Base-by-base conservation (phyloP, 352 stramenopile species). In the Hyaloperonospora arabidopsidis region DNA sequence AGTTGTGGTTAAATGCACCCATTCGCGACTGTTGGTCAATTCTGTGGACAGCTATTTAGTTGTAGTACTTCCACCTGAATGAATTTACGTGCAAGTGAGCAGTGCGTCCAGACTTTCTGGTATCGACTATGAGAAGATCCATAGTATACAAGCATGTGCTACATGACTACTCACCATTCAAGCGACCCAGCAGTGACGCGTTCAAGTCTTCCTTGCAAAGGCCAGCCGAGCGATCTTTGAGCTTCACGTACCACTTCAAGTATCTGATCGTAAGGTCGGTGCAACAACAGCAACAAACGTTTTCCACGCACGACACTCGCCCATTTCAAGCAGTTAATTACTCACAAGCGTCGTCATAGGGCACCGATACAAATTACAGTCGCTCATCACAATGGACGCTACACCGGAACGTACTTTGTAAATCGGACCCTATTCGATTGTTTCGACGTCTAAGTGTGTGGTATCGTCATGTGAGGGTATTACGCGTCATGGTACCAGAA, bases 151-250 rank as follows among this genome's bases (percentile, higher is more conserved):
- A 29, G 25, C 25, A 7, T 8, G 25, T 29, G 25, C 25, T 29
- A 21, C n/a, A n/a, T n/a, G n/a, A n/a, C 10, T 5, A 15, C 5
- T 1, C 18, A 15, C 35, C 5, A 18, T 15, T 57, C 21, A 57
- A 53, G 54, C 44, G 10, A 21, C 58, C 59, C 35, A 86, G 49
- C 21, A 86, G 58, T 38, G 76, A 69, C 14, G 48, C 59, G 21
- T 80, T 66, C 19, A 79, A 56, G 44, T 84, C 76, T 36, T 87
- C 74, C 45, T 74, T 80, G 23, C 65, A 57, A 7, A 87, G 55
- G 32, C 72, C 74, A 8, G 84, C 68, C 7, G 77, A 72, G 2
- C 63, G 68, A 52, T 83, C 52, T 54, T 52, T 14, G 22, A 44
- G 43, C 22, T 12, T 19, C n/a, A 65, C 57, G 39, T 61, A 29